phyloP scores from a whole-genome alignment of 129 eudicot genomes.

The Heracleum sosnowskyi region DNA sequence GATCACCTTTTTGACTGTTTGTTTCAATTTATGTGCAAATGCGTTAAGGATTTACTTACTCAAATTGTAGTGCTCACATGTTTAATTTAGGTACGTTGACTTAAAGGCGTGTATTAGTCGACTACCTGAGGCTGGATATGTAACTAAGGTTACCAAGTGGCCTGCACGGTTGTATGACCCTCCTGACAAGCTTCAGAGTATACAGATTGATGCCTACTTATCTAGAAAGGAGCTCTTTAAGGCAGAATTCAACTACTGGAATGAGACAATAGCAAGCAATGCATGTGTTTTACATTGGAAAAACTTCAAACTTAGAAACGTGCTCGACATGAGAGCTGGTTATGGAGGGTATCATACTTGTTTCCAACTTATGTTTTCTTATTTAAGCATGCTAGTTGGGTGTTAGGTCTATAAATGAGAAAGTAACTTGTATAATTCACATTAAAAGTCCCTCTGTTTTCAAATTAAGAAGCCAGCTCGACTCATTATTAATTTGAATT shows the following conservation, averaged over 20 bases:
- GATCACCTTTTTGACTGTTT: neutral
- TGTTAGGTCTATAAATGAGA: neutral
- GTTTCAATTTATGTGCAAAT: neutral
- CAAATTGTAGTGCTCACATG: neutral
- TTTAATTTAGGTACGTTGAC: slow-evolving; percentile 60
- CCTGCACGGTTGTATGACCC: slow-evolving; percentile 72
- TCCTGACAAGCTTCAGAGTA: slow-evolving; percentile 78
- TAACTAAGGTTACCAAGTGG: slow-evolving; percentile 66
- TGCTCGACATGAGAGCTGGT: slow-evolving; percentile 97
- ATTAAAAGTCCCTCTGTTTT: neutral
- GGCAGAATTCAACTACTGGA: slow-evolving; percentile 90
- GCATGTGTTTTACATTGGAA: slow-evolving; percentile 70
- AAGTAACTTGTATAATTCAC: neutral
- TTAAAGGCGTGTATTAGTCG: slow-evolving; percentile 77
- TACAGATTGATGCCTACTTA: slow-evolving; percentile 71
- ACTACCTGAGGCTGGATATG: slow-evolving; percentile 75
- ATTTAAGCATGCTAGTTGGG: neutral
- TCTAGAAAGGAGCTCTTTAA: slow-evolving; percentile 84
- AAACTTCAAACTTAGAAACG: slow-evolving; percentile 57
- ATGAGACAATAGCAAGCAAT: slow-evolving; percentile 66
- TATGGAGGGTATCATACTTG: slow-evolving; percentile 68
- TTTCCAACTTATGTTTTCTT: neutral
- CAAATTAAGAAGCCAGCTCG: neutral
- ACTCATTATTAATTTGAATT: neutral
- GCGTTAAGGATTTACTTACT: slow-evolving; percentile 3